A percentile compares a stretch with the other conserved stretches of the same genome.
phyloP scores from a whole-genome alignment of 805 yeast genomes.

The Ogataea allantospora region DNA sequence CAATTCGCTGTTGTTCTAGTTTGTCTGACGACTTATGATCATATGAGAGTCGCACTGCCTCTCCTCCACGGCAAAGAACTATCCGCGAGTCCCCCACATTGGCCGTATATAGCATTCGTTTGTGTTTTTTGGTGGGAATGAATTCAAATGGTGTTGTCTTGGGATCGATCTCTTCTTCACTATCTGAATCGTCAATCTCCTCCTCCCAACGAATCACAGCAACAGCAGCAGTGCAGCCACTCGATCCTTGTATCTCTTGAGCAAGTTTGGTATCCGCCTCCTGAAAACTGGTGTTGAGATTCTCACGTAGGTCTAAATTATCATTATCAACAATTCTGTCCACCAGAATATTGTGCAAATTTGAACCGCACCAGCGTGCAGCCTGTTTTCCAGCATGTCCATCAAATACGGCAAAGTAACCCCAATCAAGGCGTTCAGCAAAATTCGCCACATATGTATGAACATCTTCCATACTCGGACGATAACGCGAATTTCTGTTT shows the following conservation, averaged over 20 bases:
- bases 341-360: constrained; percentile 69
- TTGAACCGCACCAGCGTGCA: constrained; percentile 92
- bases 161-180: constrained; percentile 15
- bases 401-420: constrained; percentile 92
- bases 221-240: constrained; percentile 96
- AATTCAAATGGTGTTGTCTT: constrained; percentile 42
- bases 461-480: constrained; percentile 94
- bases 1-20: constrained; percentile 72
- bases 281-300: constrained; percentile 65
- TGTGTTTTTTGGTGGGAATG: constrained; percentile 48
- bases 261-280: constrained; percentile 72
- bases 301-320: constrained; percentile 56
- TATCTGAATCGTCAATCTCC: constrained; percentile 21
- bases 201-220: constrained; percentile 86
- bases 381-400: constrained; percentile 96
- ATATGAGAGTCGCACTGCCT: constrained; percentile 76
- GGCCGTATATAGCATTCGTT: constrained; percentile 83
- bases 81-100: constrained; percentile 94
- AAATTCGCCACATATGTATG: constrained; percentile 91
- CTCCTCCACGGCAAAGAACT: constrained; percentile 71
- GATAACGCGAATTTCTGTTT: constrained; percentile 73
- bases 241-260: constrained; percentile 60
- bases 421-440: constrained; percentile 90
- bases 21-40: constrained; percentile 91
- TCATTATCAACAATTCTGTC: constrained; percentile 49